Evolutionary conservation across 768 basidiomycete species (phyloP).

Genomic region (Hericium rajendrae): DNA sequence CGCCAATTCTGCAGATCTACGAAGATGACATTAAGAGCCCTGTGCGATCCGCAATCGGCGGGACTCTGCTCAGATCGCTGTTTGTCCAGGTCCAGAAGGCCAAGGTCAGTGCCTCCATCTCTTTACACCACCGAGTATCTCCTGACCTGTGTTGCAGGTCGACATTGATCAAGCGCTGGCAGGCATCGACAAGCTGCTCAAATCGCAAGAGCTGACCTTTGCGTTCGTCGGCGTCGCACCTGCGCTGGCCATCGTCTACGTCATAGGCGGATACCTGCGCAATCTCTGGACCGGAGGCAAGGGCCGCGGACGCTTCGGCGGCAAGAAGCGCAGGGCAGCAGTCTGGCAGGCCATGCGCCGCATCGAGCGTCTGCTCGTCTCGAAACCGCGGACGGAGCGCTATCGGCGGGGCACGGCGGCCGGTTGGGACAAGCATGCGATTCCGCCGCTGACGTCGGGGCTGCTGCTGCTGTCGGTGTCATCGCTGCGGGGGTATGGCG

Average conservation of each 20-base stretch:
- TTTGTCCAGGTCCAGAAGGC: conserved; percentile 95
- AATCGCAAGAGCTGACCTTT: conserved; percentile 91
- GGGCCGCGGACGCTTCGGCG: conserved; percentile 47
- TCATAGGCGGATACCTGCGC: conserved; percentile 42
- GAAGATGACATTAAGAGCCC: conserved; percentile 91
- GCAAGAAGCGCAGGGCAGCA: conserved; percentile 38
- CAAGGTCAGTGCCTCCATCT: conserved; percentile 45
- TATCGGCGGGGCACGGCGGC: conserved; percentile 3
- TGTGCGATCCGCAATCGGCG: conserved; percentile 66
- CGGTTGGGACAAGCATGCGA: conserved; percentile 15
- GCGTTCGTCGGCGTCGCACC: conserved; percentile 96
- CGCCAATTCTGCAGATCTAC: conserved; percentile 77
- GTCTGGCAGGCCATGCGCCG: conserved; percentile 72
- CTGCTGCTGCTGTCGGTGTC: conserved; percentile 64
- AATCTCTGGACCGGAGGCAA: conserved; percentile 41
- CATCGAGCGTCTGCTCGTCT: conserved; percentile 59
- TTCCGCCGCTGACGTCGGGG: conserved; percentile 58
- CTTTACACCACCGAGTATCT: background rate
- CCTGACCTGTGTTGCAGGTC: conserved; percentile 37
- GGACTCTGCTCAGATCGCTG: conserved; percentile 72
- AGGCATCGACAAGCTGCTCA: conserved; percentile 89
- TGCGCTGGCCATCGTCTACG: conserved; percentile 71
- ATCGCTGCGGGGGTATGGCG: conserved; percentile 55
- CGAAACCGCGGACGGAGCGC: conserved; percentile 28
- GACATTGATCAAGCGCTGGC: conserved; percentile 85